Base-by-base conservation (phyloP, 768 basidiomycete species). In the Psilocybe sp. region DNA sequence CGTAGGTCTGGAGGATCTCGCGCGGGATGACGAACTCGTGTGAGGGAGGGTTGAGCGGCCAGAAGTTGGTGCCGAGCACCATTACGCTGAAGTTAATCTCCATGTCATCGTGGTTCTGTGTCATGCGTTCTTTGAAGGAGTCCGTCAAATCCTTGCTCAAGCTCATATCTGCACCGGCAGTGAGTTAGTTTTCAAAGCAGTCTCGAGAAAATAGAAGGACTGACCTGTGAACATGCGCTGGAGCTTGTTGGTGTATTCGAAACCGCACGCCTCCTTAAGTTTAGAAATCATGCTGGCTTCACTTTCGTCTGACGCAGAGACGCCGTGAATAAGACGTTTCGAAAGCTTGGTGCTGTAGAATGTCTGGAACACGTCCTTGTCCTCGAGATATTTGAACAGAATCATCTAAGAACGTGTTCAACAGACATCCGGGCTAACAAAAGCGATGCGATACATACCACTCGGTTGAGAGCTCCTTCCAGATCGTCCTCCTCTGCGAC, bases 261-360 rank as follows among this genome's bases (percentile, higher is more conserved):
- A 97, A 59, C 97, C 97, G 58, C 93, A 98, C 18, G 92, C 91
- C 62, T 97, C 97, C 77, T 98, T 99, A 58, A 99, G 72, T 70
- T 98, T 98, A 44, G 94, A 91, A 57, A 99, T 98, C 97, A 99
- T 99, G 69, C 91, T 95, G 20, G 92, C 89, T 65, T 99, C 97
- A 31, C 87, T 87, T 70, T 99, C 97, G 60, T 98, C 97, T 3
- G 96, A 98, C 3, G 94, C 92, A 10, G 94, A 98, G 19, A 91
- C 85, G 18, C 85, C 84, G 55, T 92, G 87, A 56, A 99, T 95
- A 37, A 99, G 83, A 54, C 97, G 93, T 65, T 92, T 92, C 44
- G 93, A 94, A 31, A 99, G 75, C 70, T 95, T 96, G 57, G 93
- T 97, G 23, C 89, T 91, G 75, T 99, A 99, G 79, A 97, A 99